These are phyloP conservation scores for Geosmithia putterillii DNA, from an alignment of 2,329 filamentous ascomycete species.

Conservation along the genomic window DNA sequence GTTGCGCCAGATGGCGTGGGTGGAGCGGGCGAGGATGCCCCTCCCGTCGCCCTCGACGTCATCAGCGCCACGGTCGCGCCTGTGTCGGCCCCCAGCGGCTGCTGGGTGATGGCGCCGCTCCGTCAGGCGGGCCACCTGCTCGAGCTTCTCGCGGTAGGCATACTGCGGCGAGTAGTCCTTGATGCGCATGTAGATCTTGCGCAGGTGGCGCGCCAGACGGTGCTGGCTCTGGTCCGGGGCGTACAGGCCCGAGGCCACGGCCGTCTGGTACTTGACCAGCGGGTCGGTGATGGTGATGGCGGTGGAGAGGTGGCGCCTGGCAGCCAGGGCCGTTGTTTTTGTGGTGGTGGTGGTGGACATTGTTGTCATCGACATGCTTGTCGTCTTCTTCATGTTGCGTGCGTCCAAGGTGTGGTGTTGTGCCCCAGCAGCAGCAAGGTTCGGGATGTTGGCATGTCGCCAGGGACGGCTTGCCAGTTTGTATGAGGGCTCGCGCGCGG, in stretches of 20 bases:
- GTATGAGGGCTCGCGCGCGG: too few species aligned
- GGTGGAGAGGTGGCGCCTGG: conserved; percentile 25
- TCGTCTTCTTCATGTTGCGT: too few species aligned
- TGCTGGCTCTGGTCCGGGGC: conserved; percentile 61
- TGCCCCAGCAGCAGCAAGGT: too few species aligned
- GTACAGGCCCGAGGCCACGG: conserved; percentile 55
- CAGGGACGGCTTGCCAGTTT: too few species aligned
- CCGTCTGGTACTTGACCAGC: conserved; percentile 61
- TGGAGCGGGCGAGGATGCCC: conserved; percentile 31
- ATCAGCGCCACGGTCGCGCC: neutral
- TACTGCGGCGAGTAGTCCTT: conserved; percentile 67
- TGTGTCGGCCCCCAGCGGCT: too few species aligned
- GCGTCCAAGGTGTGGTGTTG: too few species aligned
- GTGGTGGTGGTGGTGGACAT: neutral
- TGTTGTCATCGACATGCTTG: neutral
- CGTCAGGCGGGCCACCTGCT: conserved; percentile 41
- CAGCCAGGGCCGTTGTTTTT: too few species aligned
- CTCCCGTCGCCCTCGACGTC: conserved; percentile 15
- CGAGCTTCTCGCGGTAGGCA: conserved; percentile 56
- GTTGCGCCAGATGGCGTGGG: conserved; percentile 45
- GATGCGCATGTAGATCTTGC: conserved; percentile 61
- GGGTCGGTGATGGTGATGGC: conserved; percentile 57
- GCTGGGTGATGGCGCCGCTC: conserved; percentile 11
- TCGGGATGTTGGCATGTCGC: too few species aligned
- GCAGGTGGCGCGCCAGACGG: conserved; percentile 61